Evolutionary conservation across 2,329 filamentous ascomycete genomes (phyloP), one percentile per base, ranked within the genome.

Genomic region (Didymella keratinophila): DNA sequence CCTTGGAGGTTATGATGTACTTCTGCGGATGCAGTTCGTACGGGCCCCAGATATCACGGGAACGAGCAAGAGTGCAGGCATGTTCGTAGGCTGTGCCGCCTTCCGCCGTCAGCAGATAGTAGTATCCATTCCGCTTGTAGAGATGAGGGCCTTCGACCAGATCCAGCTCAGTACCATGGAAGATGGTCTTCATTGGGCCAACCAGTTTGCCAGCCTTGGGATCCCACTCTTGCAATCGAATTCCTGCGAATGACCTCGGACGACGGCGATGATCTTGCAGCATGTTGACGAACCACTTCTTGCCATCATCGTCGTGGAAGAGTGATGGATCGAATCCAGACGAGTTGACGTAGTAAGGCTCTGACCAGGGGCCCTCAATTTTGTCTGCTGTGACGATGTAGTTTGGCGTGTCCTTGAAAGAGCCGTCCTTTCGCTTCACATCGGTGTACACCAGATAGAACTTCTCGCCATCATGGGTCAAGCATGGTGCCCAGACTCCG

Each of bases 361-460:
- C 86, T 0, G 84, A 86, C 86, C 86, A 88, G 0, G 86, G 85
- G 0, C 86, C 86, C 36, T 83, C 80, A 52, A 88, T 84, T 5
- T 76, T 64, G 0, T 70, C 65, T 11, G 73, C 67, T 12, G 80
- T 83, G 52, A 89, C 82, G 57, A 89, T 87, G 68, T 88, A 89
- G 47, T 88, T 89, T 63, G 83, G 86, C 1, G 84, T 81, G 65
- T 88, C 86, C 70, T 87, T 87, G 80, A 87, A 88, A 2, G 82
- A 84, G 12, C 86, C 87, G 64, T 89, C 87, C 70, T 88, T 88
- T 62, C 86, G 84, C 76, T 88, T 89, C 16, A 89, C 86, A 65
- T 88, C 85, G 1, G 86, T 87, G 71, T 87, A 89, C 2, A 88
- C 86, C 5, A 89, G 81, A 81, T 83, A 88, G 74, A 87, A 89